phyloP scores from a whole-genome alignment of 2,329 filamentous ascomycete genomes.

The Xylariales sp. region DNA sequence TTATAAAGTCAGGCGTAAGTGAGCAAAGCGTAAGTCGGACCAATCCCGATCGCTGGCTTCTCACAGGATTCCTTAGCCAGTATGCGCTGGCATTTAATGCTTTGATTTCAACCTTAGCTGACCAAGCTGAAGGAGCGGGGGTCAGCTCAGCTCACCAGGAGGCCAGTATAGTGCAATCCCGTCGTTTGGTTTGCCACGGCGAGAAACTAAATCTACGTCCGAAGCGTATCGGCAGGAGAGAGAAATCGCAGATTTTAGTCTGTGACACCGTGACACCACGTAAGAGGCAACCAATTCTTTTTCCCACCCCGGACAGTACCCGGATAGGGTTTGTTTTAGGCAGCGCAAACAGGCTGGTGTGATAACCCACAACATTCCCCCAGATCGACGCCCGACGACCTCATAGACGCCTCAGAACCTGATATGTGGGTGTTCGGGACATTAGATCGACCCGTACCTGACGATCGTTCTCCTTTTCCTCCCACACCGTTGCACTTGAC shows the following conservation, averaged over 20 bases:
- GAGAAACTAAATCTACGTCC: not conserved
- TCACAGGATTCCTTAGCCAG: not conserved
- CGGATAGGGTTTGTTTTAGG: not conserved
- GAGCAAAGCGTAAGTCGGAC: not conserved
- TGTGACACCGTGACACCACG: not conserved
- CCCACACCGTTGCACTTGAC: constrained; percentile 4
- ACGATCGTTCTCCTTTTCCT: constrained; percentile 27
- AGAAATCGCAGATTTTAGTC: not conserved
- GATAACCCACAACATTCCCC: constrained; percentile 8
- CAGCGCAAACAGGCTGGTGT: constrained; percentile 1
- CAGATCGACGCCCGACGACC: constrained; percentile 18
- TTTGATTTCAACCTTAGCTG: constrained; percentile 28
- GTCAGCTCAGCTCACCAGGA: constrained; percentile 10
- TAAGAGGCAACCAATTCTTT: not conserved
- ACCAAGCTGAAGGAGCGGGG: constrained; percentile 10
- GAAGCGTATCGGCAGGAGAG: not conserved
- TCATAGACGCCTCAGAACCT: not conserved
- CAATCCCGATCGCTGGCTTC: not conserved
- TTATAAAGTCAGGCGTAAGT: not conserved
- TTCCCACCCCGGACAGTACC: not conserved
- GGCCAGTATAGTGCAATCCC: not conserved
- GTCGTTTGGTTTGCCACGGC: not conserved
- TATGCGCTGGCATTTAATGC: not conserved
- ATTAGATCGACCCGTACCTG: constrained; percentile 31
- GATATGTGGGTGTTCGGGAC: constrained; percentile 14